Conservation (phyloP, 345 rosid species). For the Nasturtium officinale region DNA sequence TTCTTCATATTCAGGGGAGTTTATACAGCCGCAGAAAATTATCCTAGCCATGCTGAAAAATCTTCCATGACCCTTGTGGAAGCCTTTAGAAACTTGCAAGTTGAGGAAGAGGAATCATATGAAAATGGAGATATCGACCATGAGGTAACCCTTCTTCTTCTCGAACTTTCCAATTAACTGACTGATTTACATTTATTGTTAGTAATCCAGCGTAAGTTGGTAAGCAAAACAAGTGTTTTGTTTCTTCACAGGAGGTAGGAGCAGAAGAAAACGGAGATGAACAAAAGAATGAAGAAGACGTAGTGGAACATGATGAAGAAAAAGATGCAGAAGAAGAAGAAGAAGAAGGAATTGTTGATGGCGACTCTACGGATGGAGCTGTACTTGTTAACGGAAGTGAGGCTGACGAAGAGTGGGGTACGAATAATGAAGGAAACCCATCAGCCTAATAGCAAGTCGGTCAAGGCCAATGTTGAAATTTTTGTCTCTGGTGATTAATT, state of each 20-base stretch:
- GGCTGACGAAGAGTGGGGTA: constrained; percentile 99
- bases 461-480: constrained; percentile 72
- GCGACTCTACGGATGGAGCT: constrained; percentile 87
- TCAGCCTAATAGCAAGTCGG: constrained; percentile 90
- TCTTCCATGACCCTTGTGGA: constrained; percentile 75
- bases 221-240: background rate
- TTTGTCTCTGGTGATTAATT: constrained; percentile 97
- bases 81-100: constrained; percentile 83
- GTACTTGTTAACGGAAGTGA: constrained; percentile 91
- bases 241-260: constrained; percentile 43
- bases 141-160: constrained; percentile 54
- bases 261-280: constrained; percentile 66
- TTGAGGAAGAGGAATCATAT: constrained; percentile 74
- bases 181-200: background rate
- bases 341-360: constrained; percentile 69
- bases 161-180: background rate
- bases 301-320: constrained; percentile 71
- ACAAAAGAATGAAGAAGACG: constrained; percentile 40
- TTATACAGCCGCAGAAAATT: constrained; percentile 66
- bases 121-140: constrained; percentile 82
- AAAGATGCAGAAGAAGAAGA: constrained; percentile 58
- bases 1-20: constrained; percentile 58
- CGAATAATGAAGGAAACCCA: constrained; percentile 94
- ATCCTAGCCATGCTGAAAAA: constrained; percentile 67
- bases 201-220: background rate